Base-by-base conservation (phyloP, 164 flowering plant genomes). In the Kalanchoe fedtschenkoi region DNA sequence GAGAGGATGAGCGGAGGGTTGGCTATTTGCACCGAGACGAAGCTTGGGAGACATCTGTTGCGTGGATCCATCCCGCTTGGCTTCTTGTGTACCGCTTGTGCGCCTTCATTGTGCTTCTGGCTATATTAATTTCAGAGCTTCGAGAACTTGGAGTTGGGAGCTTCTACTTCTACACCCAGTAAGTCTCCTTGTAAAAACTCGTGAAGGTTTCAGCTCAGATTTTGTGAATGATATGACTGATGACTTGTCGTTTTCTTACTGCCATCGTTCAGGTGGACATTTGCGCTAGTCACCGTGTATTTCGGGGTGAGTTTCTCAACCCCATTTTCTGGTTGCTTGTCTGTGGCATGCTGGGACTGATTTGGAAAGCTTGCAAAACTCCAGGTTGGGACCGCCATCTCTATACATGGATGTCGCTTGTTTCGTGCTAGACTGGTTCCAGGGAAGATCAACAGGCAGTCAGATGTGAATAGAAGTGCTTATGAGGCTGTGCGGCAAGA, bases 221-320 rank as follows among this genome's bases (percentile, higher is more conserved):
- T 33, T n/a, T n/a, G n/a, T 30, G 5, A 32, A 6, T 39, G 0
- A 26, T n/a, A n/a, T n/a, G n/a, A n/a, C n/a, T n/a, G n/a, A n/a
- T n/a, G n/a, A n/a, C n/a, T 28, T 47, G 17, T 46, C 38, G 7
- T 22, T 62, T 59, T 41, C 17, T 46, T 55, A 60, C 26, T 53
- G 44, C 21, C 57, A n/a, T 68, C 68, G n/a, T n/a, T 39, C 77
- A 83, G 88, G 82, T 83, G 85, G 84, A 83, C 88, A n/a, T 83
- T 81, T 67, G 34, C 81, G 7, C 62, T 83, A 68, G 81, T 81
- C 65, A 79, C 82, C 38, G 8, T 80, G 62, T 84, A 80, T 58
- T 84, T 81, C 71, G 89, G 76, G 84, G 86, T 84, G 77, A 65
- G 62, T 60, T 63, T 16, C n/a, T 19, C 15, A 33, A 34, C 61